Percentiles rank a stretch among this genome's conserved stretches.
Evolutionary conservation across 257 asterid genomes (phyloP).

Genomic region (Coffea canephora): DNA sequence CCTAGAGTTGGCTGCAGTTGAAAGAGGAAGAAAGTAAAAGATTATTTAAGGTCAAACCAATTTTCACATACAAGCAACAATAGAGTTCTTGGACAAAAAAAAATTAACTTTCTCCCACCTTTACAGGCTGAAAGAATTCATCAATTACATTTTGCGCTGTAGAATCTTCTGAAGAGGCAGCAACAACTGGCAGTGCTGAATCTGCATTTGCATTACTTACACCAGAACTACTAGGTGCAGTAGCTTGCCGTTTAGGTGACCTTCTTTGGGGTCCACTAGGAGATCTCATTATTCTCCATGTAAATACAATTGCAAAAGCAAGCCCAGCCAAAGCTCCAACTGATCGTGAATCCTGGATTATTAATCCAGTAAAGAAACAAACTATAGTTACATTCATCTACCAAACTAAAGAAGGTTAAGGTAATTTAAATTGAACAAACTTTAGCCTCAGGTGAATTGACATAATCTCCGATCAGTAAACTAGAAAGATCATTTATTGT

Average conservation of each 20-base stretch:
- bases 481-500: too few species aligned
- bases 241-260: conserved; percentile 59
- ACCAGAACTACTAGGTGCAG: conserved; percentile 55
- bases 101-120: conserved; percentile 36
- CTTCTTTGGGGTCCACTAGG: conserved; percentile 65
- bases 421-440: neutral
- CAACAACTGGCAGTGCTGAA: conserved; percentile 33
- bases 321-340: conserved; percentile 80
- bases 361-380: neutral
- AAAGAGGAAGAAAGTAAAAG: neutral
- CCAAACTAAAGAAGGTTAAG: neutral
- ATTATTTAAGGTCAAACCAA: neutral
- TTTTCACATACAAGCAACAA: neutral
- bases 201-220: conserved; percentile 38
- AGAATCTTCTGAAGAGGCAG: conserved; percentile 53
- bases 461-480: neutral
- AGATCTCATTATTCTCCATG: conserved; percentile 77
- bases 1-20: conserved; percentile 72
- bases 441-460: neutral
- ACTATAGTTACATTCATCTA: neutral
- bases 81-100: neutral
- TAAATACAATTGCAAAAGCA: conserved; percentile 78
- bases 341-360: conserved; percentile 67
- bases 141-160: conserved; percentile 66
- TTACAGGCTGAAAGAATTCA: conserved; percentile 79